Evolutionary conservation across 106 monocot genomes (phyloP).

Genomic region (Triglochin maritima): DNA sequence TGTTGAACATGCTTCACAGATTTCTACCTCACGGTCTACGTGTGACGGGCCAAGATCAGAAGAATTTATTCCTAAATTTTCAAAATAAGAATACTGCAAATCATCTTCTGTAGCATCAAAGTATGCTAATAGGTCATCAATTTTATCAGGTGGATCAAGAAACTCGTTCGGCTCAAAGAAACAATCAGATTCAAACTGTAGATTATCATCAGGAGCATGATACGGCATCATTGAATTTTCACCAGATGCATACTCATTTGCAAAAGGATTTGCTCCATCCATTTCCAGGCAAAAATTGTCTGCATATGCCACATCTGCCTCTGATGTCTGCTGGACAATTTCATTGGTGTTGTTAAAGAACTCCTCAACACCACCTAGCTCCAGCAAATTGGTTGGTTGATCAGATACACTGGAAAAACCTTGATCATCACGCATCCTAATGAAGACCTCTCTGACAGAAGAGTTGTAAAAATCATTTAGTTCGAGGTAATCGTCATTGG

Average conservation of each 20-base stretch:
- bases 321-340: neutral
- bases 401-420: neutral
- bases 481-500: conserved; percentile 14
- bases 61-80: neutral
- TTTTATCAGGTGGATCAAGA: conserved; percentile 8
- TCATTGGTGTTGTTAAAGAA: conserved; percentile 3
- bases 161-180: conserved; percentile 8
- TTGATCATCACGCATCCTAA: neutral
- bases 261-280: neutral
- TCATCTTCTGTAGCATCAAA: conserved; percentile 32
- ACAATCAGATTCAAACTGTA: neutral
- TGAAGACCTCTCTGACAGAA: neutral
- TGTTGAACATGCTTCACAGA: too few relatives aligned
- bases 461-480: conserved; percentile 6
- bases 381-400: neutral
- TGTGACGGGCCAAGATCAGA: neutral
- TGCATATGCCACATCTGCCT: neutral
- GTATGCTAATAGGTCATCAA: conserved; percentile 24
- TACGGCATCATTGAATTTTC: conserved; percentile 9
- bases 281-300: neutral
- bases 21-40: neutral
- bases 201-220: conserved; percentile 1
- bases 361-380: conserved; percentile 12
- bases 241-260: neutral
- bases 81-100: conserved; percentile 18